phyloP scores from a whole-genome alignment of 2,329 filamentous ascomycete genomes.

The Pestalotiopsis sp. region DNA sequence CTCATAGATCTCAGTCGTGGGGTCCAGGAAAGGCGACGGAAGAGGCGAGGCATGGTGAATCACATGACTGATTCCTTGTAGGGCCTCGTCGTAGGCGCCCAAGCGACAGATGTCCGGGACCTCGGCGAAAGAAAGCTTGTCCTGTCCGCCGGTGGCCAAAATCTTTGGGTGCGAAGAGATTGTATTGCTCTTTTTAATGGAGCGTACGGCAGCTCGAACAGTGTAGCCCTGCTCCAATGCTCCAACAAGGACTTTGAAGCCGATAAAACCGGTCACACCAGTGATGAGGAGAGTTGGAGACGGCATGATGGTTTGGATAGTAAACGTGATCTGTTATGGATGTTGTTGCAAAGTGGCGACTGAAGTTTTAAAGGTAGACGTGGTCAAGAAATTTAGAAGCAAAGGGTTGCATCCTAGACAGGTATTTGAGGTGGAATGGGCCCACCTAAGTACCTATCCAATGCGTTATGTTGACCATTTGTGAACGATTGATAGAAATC shows the following conservation, averaged over 20 bases:
- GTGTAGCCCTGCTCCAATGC: slow-evolving; percentile 27
- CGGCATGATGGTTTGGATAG: background rate
- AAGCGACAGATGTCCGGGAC: slow-evolving; percentile 39
- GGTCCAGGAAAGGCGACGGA: slow-evolving; percentile 30
- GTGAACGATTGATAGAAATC: too few species aligned
- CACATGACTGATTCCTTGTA: slow-evolving; percentile 40
- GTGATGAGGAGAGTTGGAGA: slow-evolving; percentile 27
- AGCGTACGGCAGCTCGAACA: slow-evolving; percentile 33
- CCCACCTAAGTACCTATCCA: background rate
- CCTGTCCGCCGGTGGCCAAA: slow-evolving; percentile 11
- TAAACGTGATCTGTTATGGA: background rate
- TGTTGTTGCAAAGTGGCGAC: background rate
- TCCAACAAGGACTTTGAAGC: slow-evolving; percentile 28
- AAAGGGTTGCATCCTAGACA: background rate
- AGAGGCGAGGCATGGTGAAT: slow-evolving; percentile 34
- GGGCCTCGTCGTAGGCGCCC: slow-evolving; percentile 42
- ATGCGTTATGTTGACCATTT: background rate
- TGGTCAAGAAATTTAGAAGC: background rate
- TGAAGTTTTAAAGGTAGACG: background rate
- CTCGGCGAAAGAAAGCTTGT: slow-evolving; percentile 27
- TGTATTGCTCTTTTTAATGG: slow-evolving; percentile 4
- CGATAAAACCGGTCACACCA: slow-evolving; percentile 33
- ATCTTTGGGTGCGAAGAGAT: background rate
- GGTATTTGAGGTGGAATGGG: background rate
- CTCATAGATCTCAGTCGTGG: slow-evolving; percentile 17